Evolutionary conservation across 208 protist genomes (phyloP).

Genomic region (Wallacemonas rigidus): DNA sequence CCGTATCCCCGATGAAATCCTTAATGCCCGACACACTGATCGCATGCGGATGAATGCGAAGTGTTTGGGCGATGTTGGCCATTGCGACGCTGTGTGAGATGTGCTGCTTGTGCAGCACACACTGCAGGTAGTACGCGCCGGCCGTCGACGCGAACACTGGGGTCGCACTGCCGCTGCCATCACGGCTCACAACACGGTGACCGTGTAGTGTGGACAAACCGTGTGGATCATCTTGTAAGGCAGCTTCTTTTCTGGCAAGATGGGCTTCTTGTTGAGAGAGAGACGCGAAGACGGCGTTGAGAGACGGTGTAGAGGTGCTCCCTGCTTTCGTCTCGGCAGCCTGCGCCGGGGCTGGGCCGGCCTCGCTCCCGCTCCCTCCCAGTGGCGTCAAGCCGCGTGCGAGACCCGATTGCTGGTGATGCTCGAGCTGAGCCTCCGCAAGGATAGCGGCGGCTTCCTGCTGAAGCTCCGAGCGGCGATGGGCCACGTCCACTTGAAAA

Average conservation of each 20-base stretch:
- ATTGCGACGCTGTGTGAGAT: slow-evolving; percentile 73
- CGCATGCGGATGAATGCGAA: slow-evolving; percentile 75
- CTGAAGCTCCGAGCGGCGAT: slow-evolving; percentile 17
- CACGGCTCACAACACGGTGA: too few relatives aligned
- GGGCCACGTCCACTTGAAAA: slow-evolving; percentile 59
- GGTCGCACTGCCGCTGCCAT: too few relatives aligned
- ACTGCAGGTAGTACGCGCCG: slow-evolving; percentile 58
- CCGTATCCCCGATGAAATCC: slow-evolving; percentile 87
- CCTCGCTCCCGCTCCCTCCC: too few relatives aligned
- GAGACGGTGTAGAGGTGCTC: neutral
- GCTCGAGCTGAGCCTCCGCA: neutral
- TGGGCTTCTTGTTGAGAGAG: neutral
- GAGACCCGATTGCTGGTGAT: too few relatives aligned
- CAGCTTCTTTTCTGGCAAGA: neutral
- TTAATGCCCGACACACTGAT: slow-evolving; percentile 87
- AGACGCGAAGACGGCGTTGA: neutral
- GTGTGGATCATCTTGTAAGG: neutral
- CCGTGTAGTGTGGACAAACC: neutral
- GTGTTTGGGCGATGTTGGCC: slow-evolving; percentile 56
- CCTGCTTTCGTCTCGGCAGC: too few relatives aligned
- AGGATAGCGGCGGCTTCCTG: slow-evolving; percentile 13
- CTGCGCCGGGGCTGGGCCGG: too few relatives aligned
- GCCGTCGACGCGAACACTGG: neutral
- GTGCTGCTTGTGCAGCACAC: slow-evolving; percentile 85
- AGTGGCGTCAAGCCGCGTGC: too few relatives aligned